A percentile compares a stretch with the other conserved stretches of the same genome.
These are phyloP conservation scores for Sarocladium oryzae DNA, from an alignment of 2,329 filamentous ascomycete species.

Conservation along the genomic window DNA sequence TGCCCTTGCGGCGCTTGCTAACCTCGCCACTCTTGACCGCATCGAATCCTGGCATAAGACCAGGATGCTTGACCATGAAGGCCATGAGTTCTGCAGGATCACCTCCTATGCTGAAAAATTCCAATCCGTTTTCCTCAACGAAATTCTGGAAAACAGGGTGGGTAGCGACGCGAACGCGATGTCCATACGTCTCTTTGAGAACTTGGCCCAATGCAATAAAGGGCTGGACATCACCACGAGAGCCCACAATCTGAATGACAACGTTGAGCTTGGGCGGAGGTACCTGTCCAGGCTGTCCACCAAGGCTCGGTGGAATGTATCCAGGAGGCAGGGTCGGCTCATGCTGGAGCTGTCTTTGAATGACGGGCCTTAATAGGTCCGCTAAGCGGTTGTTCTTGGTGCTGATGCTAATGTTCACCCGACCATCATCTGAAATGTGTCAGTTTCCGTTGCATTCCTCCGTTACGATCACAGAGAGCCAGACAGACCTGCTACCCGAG, in stretches of 20 bases:
- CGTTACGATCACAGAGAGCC: background rate
- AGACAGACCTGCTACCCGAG: constrained; percentile 45
- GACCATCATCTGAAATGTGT: constrained; percentile 55
- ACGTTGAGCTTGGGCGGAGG: constrained; percentile 58
- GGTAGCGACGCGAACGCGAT: constrained; percentile 68
- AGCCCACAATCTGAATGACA: constrained; percentile 70
- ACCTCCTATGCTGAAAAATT: constrained; percentile 72
- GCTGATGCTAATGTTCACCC: constrained; percentile 74
- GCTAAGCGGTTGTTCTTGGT: constrained; percentile 61
- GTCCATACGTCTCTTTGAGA: constrained; percentile 57
- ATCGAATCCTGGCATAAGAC: constrained; percentile 76
- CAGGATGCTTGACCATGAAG: constrained; percentile 87
- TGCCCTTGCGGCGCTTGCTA: constrained; percentile 64
- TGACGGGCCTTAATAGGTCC: constrained; percentile 58
- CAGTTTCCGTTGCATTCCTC: background rate
- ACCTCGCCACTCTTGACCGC: constrained; percentile 72
- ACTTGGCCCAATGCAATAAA: constrained; percentile 65
- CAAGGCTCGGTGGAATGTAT: constrained; percentile 68
- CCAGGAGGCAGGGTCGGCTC: constrained; percentile 50
- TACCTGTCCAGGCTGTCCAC: constrained; percentile 52
- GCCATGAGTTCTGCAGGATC: constrained; percentile 74
- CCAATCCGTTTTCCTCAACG: constrained; percentile 62
- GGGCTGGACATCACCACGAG: constrained; percentile 68
- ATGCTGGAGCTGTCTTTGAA: constrained; percentile 48
- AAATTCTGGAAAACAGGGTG: constrained; percentile 63